Percentiles rank a stretch among this genome's conserved stretches.
Conservation (phyloP, 208 protist species). For the Herpetomonas muscarum region DNA sequence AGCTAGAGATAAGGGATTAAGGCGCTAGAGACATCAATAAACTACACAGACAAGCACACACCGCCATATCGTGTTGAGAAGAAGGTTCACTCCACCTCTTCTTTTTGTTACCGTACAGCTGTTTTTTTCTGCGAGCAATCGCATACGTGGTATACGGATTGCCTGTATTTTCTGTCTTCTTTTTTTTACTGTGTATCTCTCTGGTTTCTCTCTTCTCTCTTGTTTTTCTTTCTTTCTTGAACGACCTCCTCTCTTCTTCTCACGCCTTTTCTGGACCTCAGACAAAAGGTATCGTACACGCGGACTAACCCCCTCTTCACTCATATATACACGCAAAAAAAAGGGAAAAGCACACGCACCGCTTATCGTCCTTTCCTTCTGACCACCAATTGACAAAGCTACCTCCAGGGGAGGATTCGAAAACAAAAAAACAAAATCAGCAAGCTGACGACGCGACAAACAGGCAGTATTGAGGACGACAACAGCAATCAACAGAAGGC, state of each 20-base stretch:
- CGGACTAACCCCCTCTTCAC: no score
- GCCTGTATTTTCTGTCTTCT: slow-evolving; percentile 2
- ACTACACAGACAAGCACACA: slow-evolving; percentile 2
- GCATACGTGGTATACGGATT: not conserved
- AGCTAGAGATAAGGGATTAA: no score
- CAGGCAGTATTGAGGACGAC: no score
- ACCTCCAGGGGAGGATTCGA: no score
- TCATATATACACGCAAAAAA: not conserved
- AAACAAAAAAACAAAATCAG: no score
- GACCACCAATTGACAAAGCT: not conserved
- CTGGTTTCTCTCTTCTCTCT: not conserved
- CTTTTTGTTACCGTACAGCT: not conserved
- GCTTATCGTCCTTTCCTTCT: slow-evolving; percentile 4
- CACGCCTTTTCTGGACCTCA: slow-evolving; percentile 5
- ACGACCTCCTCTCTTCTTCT: slow-evolving; percentile 4
- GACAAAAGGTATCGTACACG: no score
- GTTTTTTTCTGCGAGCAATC: not conserved
- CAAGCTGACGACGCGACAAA: no score
- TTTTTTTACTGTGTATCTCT: slow-evolving; percentile 9
- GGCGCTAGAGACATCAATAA: not conserved
- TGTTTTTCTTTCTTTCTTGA: slow-evolving; percentile 12
- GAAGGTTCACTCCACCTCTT: no score
- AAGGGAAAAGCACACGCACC: not conserved
- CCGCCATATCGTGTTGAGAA: not conserved
- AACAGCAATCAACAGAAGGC: no score